These are phyloP conservation scores for Aspergillus cejpii DNA, from an alignment of 2,329 filamentous ascomycete species.

Conservation along the genomic window DNA sequence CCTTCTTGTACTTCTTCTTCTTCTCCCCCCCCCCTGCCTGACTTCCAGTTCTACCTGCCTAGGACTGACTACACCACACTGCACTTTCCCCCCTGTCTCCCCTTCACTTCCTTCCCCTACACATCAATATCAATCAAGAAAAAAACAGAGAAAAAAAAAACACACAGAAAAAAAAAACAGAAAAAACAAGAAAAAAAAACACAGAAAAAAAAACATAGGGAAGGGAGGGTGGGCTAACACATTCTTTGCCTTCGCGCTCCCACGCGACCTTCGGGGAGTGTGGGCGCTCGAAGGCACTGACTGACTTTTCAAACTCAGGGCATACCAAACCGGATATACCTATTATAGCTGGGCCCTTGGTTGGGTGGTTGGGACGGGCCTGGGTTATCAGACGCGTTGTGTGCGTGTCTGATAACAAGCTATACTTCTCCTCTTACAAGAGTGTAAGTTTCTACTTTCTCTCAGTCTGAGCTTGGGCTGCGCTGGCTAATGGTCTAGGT, in stretches of 20 bases:
- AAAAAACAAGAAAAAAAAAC: not conserved
- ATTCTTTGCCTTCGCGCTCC: too few species aligned
- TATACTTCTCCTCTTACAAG: not conserved
- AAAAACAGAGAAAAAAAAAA: not conserved
- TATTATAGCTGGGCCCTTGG: slow-evolving; percentile 6
- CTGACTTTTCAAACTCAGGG: not conserved
- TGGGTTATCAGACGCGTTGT: slow-evolving; percentile 11
- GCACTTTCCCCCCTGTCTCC: not conserved
- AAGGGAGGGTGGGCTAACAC: too few species aligned
- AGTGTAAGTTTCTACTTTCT: not conserved
- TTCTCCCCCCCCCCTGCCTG: not conserved
- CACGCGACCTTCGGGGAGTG: too few species aligned
- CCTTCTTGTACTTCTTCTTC: not conserved
- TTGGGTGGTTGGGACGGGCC: slow-evolving; percentile 17
- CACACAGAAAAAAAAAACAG: not conserved
- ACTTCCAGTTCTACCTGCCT: not conserved
- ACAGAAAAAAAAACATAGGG: not conserved
- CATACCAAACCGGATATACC: not conserved
- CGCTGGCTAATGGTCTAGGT: not conserved
- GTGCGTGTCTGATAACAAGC: slow-evolving; percentile 1
- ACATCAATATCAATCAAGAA: not conserved
- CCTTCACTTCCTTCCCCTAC: not conserved
- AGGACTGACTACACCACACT: too few species aligned
- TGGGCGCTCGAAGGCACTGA: too few species aligned
- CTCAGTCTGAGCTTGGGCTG: not conserved